Base-by-base conservation (phyloP, 352 stramenopile species). In the Pythium rhizo-oryzae region DNA sequence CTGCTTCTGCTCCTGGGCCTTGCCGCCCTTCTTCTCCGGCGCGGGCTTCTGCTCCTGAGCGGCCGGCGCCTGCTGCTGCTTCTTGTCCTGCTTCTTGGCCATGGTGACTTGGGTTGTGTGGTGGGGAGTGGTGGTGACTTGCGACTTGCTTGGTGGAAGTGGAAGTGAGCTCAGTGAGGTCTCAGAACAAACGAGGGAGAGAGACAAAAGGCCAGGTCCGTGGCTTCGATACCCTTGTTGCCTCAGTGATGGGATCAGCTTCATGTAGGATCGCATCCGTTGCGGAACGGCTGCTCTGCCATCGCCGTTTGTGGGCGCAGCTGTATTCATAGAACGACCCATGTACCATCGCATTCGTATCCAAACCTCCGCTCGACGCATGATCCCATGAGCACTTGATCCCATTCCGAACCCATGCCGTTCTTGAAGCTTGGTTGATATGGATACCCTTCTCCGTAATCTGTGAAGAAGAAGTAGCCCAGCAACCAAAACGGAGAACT, bases 21-120 rank as follows among this genome's bases (percentile, higher is more conserved):
- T 56, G 46, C 59, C 49, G 30, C 59, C 35, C 59, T 65, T 65
- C 59, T 65, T 65, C 28, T 65, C 59, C 21, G 59, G 46, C 18
- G 21, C 19, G 1, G 46, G 59, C 59, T 65, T 65, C 35, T 56
- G 59, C 44, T 65, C 46, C 30, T 65, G 46, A 5, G 30, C 30
- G 5, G 44, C 46, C n/a, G 43, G 58, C 18, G 58, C 58, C 58
- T 50, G 37, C 49, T 52, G 39, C 35, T 65, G 44, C 59, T 65
- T 56, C 46, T 65, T 65, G 59, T 65, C 49, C 59, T 65, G 59
- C 59, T 65, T 56, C 46, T 65, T 65, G 59, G 23, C 56, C 56
- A 65, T 56, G 46, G 55, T 61, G 18, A 37, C 25, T 39, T 62
- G 55, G n/a, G 28, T 62, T 23, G n/a, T 18, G 44, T 50, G 44